Percentiles rank a stretch among this genome's conserved stretches.
These are phyloP conservation scores for Xylaria sp. DNA, from an alignment of 2,329 filamentous ascomycete genomes.

Conservation along the genomic window DNA sequence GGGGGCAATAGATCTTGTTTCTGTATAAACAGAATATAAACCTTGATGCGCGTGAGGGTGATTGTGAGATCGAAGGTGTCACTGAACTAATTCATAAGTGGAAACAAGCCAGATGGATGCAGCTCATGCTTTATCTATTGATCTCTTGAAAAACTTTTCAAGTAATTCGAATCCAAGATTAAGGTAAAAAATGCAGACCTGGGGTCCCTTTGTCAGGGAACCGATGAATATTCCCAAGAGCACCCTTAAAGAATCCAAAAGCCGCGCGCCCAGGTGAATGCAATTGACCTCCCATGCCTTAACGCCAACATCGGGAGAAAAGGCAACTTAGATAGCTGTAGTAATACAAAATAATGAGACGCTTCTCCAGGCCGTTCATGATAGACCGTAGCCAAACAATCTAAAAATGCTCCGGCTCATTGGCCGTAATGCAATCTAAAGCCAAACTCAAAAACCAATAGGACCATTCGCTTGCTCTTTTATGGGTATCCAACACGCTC, in stretches of 20 bases:
- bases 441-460: not conserved
- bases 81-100: not conserved
- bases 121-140: not conserved
- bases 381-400: not conserved
- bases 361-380: conserved; percentile 2
- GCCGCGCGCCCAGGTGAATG: conserved; percentile 5
- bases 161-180: not conserved
- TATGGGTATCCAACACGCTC: conserved; percentile 31
- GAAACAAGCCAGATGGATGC: not conserved
- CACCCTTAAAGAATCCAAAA: not conserved
- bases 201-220: not conserved
- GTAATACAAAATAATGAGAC: conserved; percentile 8
- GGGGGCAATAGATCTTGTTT: not conserved
- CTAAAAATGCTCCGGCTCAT: not conserved
- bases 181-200: conserved; percentile 4
- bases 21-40: not conserved
- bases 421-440: conserved; percentile 10
- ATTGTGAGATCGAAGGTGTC: not conserved
- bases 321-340: not conserved
- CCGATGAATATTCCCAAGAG: conserved; percentile 8
- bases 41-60: not conserved
- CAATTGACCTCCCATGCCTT: conserved; percentile 3
- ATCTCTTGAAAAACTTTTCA: not conserved
- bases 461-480: conserved; percentile 22
- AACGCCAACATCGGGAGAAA: not conserved